phyloP scores from a whole-genome alignment of 257 asterid species.

The Ligustrum vulgare region DNA sequence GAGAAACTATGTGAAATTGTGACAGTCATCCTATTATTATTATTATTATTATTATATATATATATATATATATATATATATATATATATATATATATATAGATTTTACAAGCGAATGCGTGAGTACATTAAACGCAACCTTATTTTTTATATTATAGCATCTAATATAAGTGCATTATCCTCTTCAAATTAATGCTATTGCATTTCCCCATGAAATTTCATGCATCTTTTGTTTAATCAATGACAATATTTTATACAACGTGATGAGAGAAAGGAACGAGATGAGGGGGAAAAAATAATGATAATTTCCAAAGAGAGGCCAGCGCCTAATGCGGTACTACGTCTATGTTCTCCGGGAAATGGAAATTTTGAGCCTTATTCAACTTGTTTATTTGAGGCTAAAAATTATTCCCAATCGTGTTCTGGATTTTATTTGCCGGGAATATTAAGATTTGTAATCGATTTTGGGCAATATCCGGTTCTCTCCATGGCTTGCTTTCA shows the following conservation, averaged over 20 bases:
- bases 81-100: too few species aligned
- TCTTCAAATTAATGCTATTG: not conserved
- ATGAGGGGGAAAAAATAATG: constrained; percentile 26
- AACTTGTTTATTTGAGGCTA: constrained; percentile 30
- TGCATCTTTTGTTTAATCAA: constrained; percentile 4
- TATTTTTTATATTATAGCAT: too few species aligned
- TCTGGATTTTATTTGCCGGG: constrained; percentile 21
- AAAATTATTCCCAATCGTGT: constrained; percentile 35
- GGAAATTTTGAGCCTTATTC: constrained; percentile 43
- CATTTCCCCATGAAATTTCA: constrained; percentile 28
- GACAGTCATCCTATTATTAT: too few species aligned
- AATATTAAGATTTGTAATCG: constrained; percentile 14
- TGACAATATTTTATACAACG: constrained; percentile 29
- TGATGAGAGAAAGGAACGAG: constrained; percentile 34
- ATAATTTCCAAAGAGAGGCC: constrained; percentile 47
- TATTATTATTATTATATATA: too few species aligned
- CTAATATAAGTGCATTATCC: too few species aligned
- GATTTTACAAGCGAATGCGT: too few species aligned
- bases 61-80: too few species aligned
- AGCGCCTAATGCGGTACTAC: constrained; percentile 76
- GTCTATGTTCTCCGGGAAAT: constrained; percentile 86
- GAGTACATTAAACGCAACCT: too few species aligned
- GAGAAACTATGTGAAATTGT: too few species aligned
- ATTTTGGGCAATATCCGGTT: constrained; percentile 20
- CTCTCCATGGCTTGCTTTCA: constrained; percentile 24